Percentiles rank a stretch among this genome's conserved stretches.
Conservation (phyloP, 768 basidiomycete species). For the Vishniacozyma victoriae region DNA sequence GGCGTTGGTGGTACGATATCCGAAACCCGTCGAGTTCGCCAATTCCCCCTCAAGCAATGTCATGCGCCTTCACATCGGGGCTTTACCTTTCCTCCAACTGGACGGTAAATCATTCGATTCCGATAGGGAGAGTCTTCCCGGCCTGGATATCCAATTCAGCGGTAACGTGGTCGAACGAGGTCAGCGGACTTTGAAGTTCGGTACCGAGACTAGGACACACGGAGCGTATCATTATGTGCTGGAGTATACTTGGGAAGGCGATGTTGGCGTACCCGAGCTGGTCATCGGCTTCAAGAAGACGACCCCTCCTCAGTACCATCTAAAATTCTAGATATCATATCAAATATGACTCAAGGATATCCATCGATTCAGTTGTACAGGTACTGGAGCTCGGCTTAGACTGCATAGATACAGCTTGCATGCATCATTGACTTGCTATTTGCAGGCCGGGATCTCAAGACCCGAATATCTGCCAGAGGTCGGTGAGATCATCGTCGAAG, state of each 20-base stretch:
- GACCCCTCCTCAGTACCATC: neutral
- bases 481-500: too few species aligned
- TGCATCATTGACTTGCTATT: too few species aligned
- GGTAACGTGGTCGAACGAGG: slow-evolving; percentile 12
- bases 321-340: too few species aligned
- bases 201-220: neutral
- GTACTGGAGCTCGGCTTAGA: too few species aligned
- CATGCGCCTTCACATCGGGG: slow-evolving; percentile 7
- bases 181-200: neutral
- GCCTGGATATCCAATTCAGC: slow-evolving; percentile 8
- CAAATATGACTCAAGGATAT: too few species aligned
- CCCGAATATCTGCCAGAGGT: too few species aligned
- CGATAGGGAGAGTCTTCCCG: slow-evolving; percentile 8
- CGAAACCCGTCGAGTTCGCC: slow-evolving; percentile 1
- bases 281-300: slow-evolving; percentile 1
- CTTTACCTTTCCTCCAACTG: slow-evolving; percentile 8
- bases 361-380: too few species aligned
- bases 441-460: too few species aligned
- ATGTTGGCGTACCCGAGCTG: neutral
- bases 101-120: neutral
- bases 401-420: too few species aligned
- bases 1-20: slow-evolving; percentile 9
- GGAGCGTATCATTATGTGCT: slow-evolving; percentile 1
- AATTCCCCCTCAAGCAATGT: neutral
- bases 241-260: neutral